A percentile compares a stretch with the other conserved stretches of the same genome.
Evolutionary conservation across 2,329 filamentous ascomycete genomes (phyloP).

Genomic region (Penicillium sp.): DNA sequence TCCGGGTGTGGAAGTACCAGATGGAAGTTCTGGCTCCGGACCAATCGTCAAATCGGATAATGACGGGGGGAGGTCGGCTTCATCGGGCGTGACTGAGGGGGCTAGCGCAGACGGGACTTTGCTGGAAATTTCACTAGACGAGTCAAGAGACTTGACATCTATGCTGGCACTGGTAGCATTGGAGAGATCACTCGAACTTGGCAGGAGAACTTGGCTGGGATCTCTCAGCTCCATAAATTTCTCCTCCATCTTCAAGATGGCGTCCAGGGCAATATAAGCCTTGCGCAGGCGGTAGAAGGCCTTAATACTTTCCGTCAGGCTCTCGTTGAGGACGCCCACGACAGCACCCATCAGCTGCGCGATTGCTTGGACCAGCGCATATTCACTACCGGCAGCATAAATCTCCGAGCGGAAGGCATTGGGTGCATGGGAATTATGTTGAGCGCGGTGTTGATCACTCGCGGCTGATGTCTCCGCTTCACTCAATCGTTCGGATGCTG

Average conservation of each 20-base stretch:
- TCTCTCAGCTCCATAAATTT: conserved; percentile 50
- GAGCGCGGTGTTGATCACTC: conserved; percentile 73
- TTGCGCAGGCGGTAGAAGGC: conserved; percentile 92
- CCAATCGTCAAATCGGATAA: conserved; percentile 28
- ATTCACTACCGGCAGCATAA: conserved; percentile 85
- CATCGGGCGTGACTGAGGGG: conserved; percentile 13
- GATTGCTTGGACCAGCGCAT: conserved; percentile 78
- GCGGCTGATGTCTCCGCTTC: conserved; percentile 76
- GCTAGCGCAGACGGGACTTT: conserved; percentile 19
- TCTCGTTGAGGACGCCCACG: conserved; percentile 87
- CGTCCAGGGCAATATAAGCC: conserved; percentile 79
- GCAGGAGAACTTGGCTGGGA: conserved; percentile 26
- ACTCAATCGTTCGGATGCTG: conserved; percentile 68
- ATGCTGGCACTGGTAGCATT: conserved; percentile 6
- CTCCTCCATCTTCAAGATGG: conserved; percentile 73
- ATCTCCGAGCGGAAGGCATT: conserved; percentile 61
- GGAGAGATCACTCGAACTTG: conserved; percentile 16
- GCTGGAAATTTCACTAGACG: conserved; percentile 17
- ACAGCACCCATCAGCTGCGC: conserved; percentile 88
- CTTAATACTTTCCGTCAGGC: conserved; percentile 83
- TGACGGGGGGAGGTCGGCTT: conserved; percentile 20
- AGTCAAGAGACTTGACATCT: conserved; percentile 10
- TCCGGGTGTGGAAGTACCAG: conserved; percentile 26
- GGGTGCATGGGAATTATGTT: conserved; percentile 59
- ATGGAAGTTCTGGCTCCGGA: conserved; percentile 15